Evolutionary conservation across 371 early-diverging fungal species (phyloP), one percentile per base, ranked within the genome.

Genomic region (Chytridiales sp.): DNA sequence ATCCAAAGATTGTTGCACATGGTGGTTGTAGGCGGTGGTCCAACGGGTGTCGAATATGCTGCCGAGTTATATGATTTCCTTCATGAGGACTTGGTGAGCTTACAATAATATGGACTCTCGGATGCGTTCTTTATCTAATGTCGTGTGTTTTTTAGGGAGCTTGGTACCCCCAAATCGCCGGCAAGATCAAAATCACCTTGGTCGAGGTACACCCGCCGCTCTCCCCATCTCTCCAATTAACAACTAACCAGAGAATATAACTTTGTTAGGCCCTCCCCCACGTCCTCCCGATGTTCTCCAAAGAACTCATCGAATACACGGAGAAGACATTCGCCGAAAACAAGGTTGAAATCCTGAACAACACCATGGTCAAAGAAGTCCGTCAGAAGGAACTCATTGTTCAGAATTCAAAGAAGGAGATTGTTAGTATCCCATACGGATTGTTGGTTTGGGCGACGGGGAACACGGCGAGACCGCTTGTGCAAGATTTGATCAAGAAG

Each of bases 11-110:
- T 94, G 51, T 74, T 96, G 67, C 89, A 91, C 69, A 89, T 95
- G 88, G 93, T 93, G 1, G 93, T 96, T n/a, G 94, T 94, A 3
- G 97, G 97, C 36, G 97, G 95, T 42, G 97, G 97, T 6, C 95
- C 97, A 6, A 94, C 97, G 0, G 97, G 97, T 52, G 88, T 94
- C 31, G 97, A 96, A 68, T 94, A 92, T 63, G 94, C 95, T 3
- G 95, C 90, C 13, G 97, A 94, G 77, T 79, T 96, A 32, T 87
- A 93, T 66, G 97, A 96, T 77, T 93, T 94, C 64, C 67, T 96
- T 62, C 71, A 80, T 44, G 92, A 92, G 51, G 94, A 94, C 66
- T 68, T 94, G 62, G 61, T 61, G 47, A 6, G 61, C n/a, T 29
- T 40, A 8, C 42, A 6, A 9, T 11, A 6, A 17, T 6, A 13